Evolutionary conservation across 495 filamentous ascomycete genomes (phyloP), one percentile per base, ranked within the genome.

Genomic region (Trichoderma gamsii): DNA sequence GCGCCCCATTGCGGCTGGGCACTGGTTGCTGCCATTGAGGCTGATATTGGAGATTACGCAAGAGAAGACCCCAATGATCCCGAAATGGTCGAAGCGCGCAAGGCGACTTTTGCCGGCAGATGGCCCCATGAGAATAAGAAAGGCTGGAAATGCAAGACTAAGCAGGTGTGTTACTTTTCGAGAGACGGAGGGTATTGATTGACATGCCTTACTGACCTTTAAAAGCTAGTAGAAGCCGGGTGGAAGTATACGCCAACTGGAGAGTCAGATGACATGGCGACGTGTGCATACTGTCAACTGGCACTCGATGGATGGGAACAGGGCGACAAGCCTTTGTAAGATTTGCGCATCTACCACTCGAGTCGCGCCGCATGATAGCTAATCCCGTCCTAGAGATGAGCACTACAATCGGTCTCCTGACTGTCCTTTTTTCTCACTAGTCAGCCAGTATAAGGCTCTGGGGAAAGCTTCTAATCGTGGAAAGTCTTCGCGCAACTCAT

Each of bases 81-180:
- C 1, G 75, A 79, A 44, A 89, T 98, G 81, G 75, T 84, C 21
- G 86, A 90, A 65, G 95, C 94, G 46, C 87, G 95, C 52, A 84
- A 82, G 71, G 87, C 85, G 38, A 99, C 95, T 0, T 99, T 97
- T 75, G 85, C 81, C 3, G 83, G 81, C 23, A 78, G 78, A 73
- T 99, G 95, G 95, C 92, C 92, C 1, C 92, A 97, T 74, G 92
- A 97, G 70, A 83, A 82, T 2, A 97, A 97, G 80, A 86, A 84
- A 72, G 92, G 92, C 23, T 96, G 92, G 91, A 82, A 89, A 63
- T 93, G 92, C 77, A 92, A 96, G 75, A 88, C 88, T 2, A 86
- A 92, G 68, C 93, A 92, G 88, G 92, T 93, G 83, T 35, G 78
- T 70, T 63, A 44, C 41, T 13, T 1, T 12, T 15, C 13, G 13